Evolutionary conservation across 2,329 filamentous ascomycete species (phyloP).

Genomic region (Trichoderma atroviride): DNA sequence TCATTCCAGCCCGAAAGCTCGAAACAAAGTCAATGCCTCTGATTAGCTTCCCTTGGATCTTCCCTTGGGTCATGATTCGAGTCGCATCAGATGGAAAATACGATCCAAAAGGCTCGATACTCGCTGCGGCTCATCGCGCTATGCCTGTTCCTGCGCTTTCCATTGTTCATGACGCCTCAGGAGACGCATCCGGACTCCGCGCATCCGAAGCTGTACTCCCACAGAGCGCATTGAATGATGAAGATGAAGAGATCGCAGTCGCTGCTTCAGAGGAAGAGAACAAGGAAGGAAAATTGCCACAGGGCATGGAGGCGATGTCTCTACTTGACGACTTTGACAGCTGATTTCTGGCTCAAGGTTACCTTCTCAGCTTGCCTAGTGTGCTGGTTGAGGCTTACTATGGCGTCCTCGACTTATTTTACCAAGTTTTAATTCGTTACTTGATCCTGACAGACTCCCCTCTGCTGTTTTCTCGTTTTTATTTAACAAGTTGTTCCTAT

Average conservation of each 20-base stretch:
- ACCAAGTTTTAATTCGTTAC: not conserved
- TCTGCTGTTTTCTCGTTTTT: not conserved
- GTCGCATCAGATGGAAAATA: conserved; percentile 37
- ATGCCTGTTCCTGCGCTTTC: not conserved
- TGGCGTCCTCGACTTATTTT: not conserved
- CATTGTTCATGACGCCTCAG: not conserved
- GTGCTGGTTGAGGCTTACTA: not conserved
- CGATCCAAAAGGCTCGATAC: conserved; percentile 30
- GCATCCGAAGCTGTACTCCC: not conserved
- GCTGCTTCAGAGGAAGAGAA: not conserved
- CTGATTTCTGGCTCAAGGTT: not conserved
- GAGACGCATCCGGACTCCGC: not conserved
- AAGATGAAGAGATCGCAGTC: not conserved
- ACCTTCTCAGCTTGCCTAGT: not conserved
- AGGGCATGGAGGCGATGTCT: not conserved
- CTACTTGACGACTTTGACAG: not conserved
- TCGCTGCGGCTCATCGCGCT: conserved; percentile 28
- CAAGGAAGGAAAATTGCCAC: not conserved
- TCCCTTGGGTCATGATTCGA: conserved; percentile 60
- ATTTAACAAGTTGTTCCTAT: no score
- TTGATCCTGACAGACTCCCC: not conserved
- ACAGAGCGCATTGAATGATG: not conserved
- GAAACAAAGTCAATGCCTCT: conserved; percentile 66
- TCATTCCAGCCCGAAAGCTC: conserved; percentile 29
- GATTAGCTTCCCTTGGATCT: conserved; percentile 94